Percentiles rank a stretch among this genome's conserved stretches.
Evolutionary conservation across 495 filamentous ascomycete species (phyloP).

Genomic region (Neurospora discreta): DNA sequence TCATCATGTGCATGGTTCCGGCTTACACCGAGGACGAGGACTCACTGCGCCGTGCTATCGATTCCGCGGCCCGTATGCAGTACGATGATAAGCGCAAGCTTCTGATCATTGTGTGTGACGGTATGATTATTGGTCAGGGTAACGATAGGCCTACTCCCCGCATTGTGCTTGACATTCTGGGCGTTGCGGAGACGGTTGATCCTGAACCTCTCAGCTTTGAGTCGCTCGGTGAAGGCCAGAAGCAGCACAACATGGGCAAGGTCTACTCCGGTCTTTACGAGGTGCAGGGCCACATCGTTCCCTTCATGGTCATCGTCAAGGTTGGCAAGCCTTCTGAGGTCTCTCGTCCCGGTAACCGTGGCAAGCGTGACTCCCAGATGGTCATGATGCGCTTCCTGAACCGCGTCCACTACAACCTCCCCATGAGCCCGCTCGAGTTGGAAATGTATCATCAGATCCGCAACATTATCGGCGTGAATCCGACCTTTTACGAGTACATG

Average conservation of each 20-base stretch:
- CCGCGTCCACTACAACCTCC: slow-evolving; percentile 88
- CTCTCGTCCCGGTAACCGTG: slow-evolving; percentile 90
- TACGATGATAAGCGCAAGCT: slow-evolving; percentile 99
- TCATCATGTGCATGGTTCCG: slow-evolving; percentile 94
- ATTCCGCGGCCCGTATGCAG: slow-evolving; percentile 88
- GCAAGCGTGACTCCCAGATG: slow-evolving; percentile 99
- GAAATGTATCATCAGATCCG: slow-evolving; percentile 99
- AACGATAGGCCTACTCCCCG: slow-evolving; percentile 92
- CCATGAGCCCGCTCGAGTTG: slow-evolving; percentile 93
- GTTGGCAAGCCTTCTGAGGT: slow-evolving; percentile 96
- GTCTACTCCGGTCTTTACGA: slow-evolving; percentile 97
- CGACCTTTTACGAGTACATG: slow-evolving; percentile 96
- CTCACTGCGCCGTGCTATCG: slow-evolving; percentile 88
- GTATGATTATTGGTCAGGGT: slow-evolving; percentile 98
- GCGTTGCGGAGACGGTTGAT: slow-evolving; percentile 85
- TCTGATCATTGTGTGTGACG: slow-evolving; percentile 86
- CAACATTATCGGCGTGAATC: slow-evolving; percentile 98
- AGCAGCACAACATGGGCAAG: slow-evolving; percentile 99
- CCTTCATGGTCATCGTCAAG: slow-evolving; percentile 94
- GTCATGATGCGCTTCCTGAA: slow-evolving; percentile 97
- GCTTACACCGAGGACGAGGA: slow-evolving; percentile 99
- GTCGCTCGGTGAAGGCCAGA: slow-evolving; percentile 87
- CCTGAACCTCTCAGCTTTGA: slow-evolving; percentile 98
- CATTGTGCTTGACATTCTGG: slow-evolving; percentile 94
- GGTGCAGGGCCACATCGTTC: slow-evolving; percentile 94